Percentiles rank a stretch among this genome's conserved stretches.
phyloP scores from a whole-genome alignment of 2,329 filamentous ascomycete species.

The Xylariaceae sp. region DNA sequence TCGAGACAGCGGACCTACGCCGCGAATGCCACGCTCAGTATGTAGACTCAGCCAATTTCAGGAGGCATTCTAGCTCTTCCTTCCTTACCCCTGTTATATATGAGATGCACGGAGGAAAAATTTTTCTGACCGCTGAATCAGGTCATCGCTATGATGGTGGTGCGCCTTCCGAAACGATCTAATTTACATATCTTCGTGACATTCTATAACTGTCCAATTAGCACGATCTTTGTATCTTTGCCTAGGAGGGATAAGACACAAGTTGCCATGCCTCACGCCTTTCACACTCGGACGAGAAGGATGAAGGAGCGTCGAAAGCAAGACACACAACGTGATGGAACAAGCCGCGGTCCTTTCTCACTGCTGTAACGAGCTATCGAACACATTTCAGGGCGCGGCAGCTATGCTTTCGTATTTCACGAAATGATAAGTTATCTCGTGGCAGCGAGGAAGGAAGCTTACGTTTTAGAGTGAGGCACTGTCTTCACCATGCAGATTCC shows the following conservation, averaged over 20 bases:
- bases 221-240: too few relatives aligned
- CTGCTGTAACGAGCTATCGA: neutral
- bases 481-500: neutral
- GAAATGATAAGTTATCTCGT: neutral
- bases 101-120: neutral
- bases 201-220: too few relatives aligned
- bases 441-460: slow-evolving; percentile 10
- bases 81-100: neutral
- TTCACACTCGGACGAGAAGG: neutral
- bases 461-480: slow-evolving; percentile 2
- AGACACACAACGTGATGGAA: neutral
- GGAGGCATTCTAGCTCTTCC: neutral
- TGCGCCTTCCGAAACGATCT: too few relatives aligned
- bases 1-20: neutral
- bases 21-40: neutral
- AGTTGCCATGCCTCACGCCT: neutral
- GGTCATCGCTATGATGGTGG: slow-evolving; percentile 5
- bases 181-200: slow-evolving; percentile 4
- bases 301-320: neutral
- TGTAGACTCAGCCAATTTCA: neutral
- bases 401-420: neutral
- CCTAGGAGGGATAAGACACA: neutral
- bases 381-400: neutral
- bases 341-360: neutral
- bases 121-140: neutral